Conservation (phyloP, 768 basidiomycete genomes). For the Rhizopogon salebrosus region DNA sequence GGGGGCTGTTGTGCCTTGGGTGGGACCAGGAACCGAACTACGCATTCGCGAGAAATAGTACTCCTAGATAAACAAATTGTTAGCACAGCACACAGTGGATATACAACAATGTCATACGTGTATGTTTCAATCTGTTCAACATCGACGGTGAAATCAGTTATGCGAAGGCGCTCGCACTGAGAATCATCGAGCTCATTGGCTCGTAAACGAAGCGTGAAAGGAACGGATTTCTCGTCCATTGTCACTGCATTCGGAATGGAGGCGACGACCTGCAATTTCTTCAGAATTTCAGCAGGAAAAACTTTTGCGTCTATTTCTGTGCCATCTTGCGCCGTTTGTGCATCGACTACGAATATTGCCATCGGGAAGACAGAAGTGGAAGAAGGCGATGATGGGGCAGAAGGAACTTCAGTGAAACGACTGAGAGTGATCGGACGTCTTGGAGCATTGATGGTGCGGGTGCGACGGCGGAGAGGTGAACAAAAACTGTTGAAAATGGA, state of each 20-base stretch:
- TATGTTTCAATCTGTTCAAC: slow-evolving; percentile 62
- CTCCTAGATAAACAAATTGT: slow-evolving; percentile 28
- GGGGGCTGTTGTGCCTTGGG: slow-evolving; percentile 59
- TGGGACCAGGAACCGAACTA: slow-evolving; percentile 51
- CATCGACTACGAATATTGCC: slow-evolving; percentile 41
- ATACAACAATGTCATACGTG: slow-evolving; percentile 39
- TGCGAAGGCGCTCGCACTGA: slow-evolving; percentile 50
- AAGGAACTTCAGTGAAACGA: slow-evolving; percentile 47
- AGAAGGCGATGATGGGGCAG: slow-evolving; percentile 20
- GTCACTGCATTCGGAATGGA: slow-evolving; percentile 54
- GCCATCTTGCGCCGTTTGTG: slow-evolving; percentile 20
- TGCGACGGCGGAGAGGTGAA: slow-evolving; percentile 45
- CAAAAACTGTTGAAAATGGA: slow-evolving; percentile 52
- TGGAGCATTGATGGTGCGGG: slow-evolving; percentile 35
- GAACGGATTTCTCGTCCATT: slow-evolving; percentile 41
- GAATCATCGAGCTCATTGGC: slow-evolving; percentile 44
- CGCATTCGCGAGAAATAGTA: slow-evolving; percentile 35
- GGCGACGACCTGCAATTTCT: slow-evolving; percentile 59
- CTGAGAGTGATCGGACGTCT: slow-evolving; percentile 41
- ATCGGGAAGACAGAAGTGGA: slow-evolving; percentile 25
- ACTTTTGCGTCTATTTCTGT: slow-evolving; percentile 9
- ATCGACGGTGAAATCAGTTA: slow-evolving; percentile 52
- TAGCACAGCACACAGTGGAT: slow-evolving; percentile 4
- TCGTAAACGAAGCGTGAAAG: slow-evolving; percentile 57
- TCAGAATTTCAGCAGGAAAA: slow-evolving; percentile 51